Evolutionary conservation across 306 rosid genomes (phyloP), one percentile per base, ranked within the genome.

Genomic region (Luffa aegyptiaca): DNA sequence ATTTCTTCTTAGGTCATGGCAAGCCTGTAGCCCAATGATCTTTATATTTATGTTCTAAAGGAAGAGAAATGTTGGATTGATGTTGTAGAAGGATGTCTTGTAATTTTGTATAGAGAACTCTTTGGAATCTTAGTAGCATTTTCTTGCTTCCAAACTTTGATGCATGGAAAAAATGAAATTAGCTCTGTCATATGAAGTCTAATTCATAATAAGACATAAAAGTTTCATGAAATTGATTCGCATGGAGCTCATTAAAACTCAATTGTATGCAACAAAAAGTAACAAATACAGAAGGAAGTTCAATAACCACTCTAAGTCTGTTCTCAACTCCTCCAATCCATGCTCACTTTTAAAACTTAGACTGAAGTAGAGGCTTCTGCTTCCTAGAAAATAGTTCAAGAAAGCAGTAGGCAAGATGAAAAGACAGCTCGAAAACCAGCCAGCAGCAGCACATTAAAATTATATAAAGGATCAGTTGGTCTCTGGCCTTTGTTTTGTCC

Each of bases 341-440:
- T 75, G 64, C 79, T 79, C 87, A 88, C 89, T 83, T 75, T 85
- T 33, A 89, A 77, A 86, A 88, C 84, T 87, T 78, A 84, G 86
- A 87, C 86, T 87, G 75, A 85, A 84, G 83, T 76, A 21, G 84
- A 75, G 88, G 87, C 76, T 85, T 81, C 88, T 79, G 88, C 86
- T 81, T 86, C 84, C 84, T 78, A 86, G 77, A 84, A 78, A 87
- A 84, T 86, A 87, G 84, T 85, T 83, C 87, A 85, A 79, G 79
- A 83, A 84, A 78, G 87, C 81, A 66, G 90, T 42, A 76, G 63
- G 68, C 75, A 78, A 79, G 44, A 51, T 79, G 81, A 45, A 53
- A 81, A 36, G 80, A 75, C 62, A 52, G 62, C 78, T 75, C 35
- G 33, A 52, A 75, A 75, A 52, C 39, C 26, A 74, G 31, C 63